Base-by-base conservation (phyloP, 1,139 yeast genomes). In the Candida neerlandica region DNA sequence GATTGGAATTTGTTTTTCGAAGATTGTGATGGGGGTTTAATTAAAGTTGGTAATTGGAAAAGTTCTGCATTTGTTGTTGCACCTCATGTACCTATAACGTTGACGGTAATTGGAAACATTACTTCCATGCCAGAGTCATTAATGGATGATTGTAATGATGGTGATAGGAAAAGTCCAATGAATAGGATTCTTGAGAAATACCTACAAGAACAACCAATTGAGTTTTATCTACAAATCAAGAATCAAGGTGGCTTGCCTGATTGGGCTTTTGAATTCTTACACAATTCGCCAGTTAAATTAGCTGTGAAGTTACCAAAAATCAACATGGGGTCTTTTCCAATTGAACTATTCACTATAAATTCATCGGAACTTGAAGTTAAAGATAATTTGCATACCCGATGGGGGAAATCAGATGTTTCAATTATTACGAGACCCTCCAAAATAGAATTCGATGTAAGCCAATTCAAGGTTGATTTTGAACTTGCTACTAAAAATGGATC, bases 1-100 rank as follows among this genome's bases (percentile, higher is more conserved):
- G 57, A 60, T 38, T 69, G 74, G 74, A 62, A 64, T 44, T 44
- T 71, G 2, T 55, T 60, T 12, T 46, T 71, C 5, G 56, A 58
- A 27, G 69, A 63, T 50, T 70, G 75, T 55, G 47, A 58, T 11
- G 41, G 45, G 1, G 42, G 58, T 1, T 57, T 61, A 16, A 53
- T 60, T 6, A 53, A 53, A 18, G 51, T 70, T 5, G 75, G 75
- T 1, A 33, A 50, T 2, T 67, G 72, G 70, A 39, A 44, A 23
- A 61, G 65, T 26, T 50, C 46, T 4, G 48, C 57, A 1, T 46
- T 66, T 18, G 16, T 29, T 1, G 48, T 69, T 11, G 40, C 42
- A 5, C 69, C 70, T 0, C 47, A 58, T 12, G 4, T 39, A 1
- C 59, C 59, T 1, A 54, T 61, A 12, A 29, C 30, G 5, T 47